Base-by-base conservation (phyloP, 805 yeast genomes). In the Jamesozyma piceae region DNA sequence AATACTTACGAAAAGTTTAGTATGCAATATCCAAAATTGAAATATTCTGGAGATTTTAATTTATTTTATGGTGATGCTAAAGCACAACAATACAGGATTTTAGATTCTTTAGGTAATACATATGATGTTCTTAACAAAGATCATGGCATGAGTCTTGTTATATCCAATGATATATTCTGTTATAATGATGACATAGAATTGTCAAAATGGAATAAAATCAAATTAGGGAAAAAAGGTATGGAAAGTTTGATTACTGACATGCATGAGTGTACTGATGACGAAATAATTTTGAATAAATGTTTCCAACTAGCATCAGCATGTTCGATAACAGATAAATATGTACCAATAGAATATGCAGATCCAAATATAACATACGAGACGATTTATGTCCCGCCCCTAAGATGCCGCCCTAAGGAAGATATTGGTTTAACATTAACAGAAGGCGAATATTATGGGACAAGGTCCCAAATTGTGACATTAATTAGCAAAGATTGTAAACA, bases 391-490 rank as follows among this genome's bases (percentile, higher is more conserved):
- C 95, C 95, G 2, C 86, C 87, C 0, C 54, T 83, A 33, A 57
- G 57, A 38, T 57, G 64, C 4, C 48, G 56, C 9, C 54, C 50
- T n/a, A 51, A 60, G 35, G 58, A 65, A 17, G 53, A 50, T 27
- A 36, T 53, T 5, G 63, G 63, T 11, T 51, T 58, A 17, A 58
- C 65, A 3, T 45, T 49, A 17, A 39, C 44, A 6, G 62, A 68
- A 14, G 86, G 87, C 0, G 60, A 67, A 19, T 78, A 68, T 52
- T 89, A 87, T 56, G 96, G 96, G 0, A 88, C 97, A 0, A 65
- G 96, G 42, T 84, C 95, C 0, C 95, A 88, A 58, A 86, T 95
- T 0, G 73, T 87, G 2, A 69, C 87, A 3, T 51, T 85, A 19
- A 69, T 83, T 9, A 77, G 75, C 53, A 71, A 68, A 31, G 44